A percentile compares a stretch with the other conserved stretches of the same genome.
Evolutionary conservation across 345 rosid genomes (phyloP).

Genomic region (Sonneratia caseolaris): DNA sequence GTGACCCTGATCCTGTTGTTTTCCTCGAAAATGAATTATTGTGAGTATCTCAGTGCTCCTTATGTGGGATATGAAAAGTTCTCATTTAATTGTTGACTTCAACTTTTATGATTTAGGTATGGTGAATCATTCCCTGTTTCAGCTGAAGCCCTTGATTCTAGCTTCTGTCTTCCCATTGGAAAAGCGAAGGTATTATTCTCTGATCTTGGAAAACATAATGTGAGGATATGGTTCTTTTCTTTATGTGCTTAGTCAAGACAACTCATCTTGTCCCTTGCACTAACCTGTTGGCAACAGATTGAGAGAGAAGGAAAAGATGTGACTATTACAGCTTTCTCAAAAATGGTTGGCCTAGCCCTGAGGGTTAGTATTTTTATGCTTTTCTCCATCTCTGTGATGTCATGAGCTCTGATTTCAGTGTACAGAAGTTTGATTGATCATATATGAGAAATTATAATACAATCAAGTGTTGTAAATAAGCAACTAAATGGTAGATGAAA

Average conservation of each 20-base stretch:
- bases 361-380: slow-evolving; percentile 40
- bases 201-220: neutral
- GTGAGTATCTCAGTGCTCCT: slow-evolving; percentile 34
- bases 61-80: neutral
- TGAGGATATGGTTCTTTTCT: neutral
- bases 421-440: neutral
- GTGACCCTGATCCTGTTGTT: slow-evolving; percentile 98
- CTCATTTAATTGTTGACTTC: slow-evolving; percentile 1
- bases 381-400: neutral
- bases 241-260: neutral
- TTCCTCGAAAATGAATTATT: slow-evolving; percentile 94
- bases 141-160: slow-evolving; percentile 86
- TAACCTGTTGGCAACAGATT: slow-evolving; percentile 35
- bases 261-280: neutral
- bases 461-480: neutral
- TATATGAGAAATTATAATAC: neutral
- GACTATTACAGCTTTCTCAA: slow-evolving; percentile 75
- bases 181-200: slow-evolving; percentile 65
- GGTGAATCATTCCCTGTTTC: slow-evolving; percentile 93
- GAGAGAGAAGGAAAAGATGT: slow-evolving; percentile 95
- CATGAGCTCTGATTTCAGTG: neutral
- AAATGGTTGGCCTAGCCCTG: slow-evolving; percentile 78
- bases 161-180: slow-evolving; percentile 91
- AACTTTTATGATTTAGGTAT: slow-evolving; percentile 37
- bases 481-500: neutral